phyloP scores from a whole-genome alignment of 2,329 filamentous ascomycete genomes.

The Elsinoe ampelina region DNA sequence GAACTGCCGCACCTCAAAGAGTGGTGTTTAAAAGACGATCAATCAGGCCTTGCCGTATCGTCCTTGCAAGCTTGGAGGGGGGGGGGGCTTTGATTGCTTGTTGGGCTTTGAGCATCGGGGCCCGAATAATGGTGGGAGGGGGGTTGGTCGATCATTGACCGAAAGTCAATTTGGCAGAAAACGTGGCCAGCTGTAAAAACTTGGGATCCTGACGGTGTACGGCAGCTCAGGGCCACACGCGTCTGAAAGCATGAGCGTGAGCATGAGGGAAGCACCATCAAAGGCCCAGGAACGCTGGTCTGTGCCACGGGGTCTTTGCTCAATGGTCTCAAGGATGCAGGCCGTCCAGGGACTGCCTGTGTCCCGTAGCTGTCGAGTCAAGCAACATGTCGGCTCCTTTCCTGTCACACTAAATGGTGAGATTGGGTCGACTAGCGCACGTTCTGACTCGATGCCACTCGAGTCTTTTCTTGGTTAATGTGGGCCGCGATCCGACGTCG shows the following conservation, averaged over 20 bases:
- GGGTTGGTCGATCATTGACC: conserved; percentile 1
- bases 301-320: conserved; percentile 5
- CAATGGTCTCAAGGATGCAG: not conserved
- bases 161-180: conserved; percentile 9
- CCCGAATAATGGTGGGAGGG: not conserved
- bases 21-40: conserved; percentile 1
- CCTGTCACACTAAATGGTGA: conserved; percentile 6
- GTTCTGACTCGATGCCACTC: not conserved
- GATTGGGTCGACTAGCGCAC: conserved; percentile 2
- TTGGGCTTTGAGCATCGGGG: conserved; percentile 11
- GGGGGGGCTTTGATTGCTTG: conserved; percentile 7
- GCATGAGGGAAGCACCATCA: conserved; percentile 1
- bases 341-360: not conserved
- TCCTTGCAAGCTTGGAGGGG: not conserved
- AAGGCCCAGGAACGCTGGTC: conserved; percentile 9
- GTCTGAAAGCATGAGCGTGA: not conserved
- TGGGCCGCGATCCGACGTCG: conserved; percentile 4
- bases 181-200: conserved; percentile 3
- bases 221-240: not conserved
- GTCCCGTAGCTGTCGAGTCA: not conserved
- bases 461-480: not conserved
- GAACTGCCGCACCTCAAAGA: not conserved
- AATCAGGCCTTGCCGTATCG: conserved; percentile 7
- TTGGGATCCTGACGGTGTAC: not conserved
- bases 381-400: conserved; percentile 11